Evolutionary conservation across 129 eudicot species (phyloP).

Genomic region (Apium graveolens): DNA sequence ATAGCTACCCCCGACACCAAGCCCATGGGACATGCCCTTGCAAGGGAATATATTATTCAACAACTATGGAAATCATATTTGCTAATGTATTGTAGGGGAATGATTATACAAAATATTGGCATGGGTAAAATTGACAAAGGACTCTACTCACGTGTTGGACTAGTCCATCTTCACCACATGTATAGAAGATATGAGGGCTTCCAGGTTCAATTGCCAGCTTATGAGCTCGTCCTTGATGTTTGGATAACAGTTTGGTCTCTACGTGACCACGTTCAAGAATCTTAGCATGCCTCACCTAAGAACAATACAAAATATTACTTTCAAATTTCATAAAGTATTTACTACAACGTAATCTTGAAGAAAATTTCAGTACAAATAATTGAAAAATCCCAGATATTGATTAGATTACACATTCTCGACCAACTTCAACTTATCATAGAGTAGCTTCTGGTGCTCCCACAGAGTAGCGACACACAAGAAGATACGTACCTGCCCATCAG

Average conservation of each 20-base stretch:
- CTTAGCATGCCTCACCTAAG: conserved; percentile 72
- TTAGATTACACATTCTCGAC: neutral
- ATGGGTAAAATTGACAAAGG: neutral
- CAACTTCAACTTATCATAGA: neutral
- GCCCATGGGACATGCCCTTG: neutral
- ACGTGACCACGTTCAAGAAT: conserved; percentile 57
- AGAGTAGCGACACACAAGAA: neutral
- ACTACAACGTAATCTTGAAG: neutral
- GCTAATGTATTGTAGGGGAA: neutral
- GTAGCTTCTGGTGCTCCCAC: neutral
- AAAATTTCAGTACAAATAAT: neutral
- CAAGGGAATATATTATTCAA: neutral
- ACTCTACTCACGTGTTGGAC: conserved; percentile 71
- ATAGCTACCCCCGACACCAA: neutral
- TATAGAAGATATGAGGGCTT: conserved; percentile 65
- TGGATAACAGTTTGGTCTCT: conserved; percentile 53
- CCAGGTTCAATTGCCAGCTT: conserved; percentile 84
- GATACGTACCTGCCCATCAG: conserved; percentile 80
- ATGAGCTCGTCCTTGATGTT: conserved; percentile 76
- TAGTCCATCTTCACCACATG: conserved; percentile 88
- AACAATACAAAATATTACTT: neutral
- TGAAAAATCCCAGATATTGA: neutral
- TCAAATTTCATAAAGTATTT: neutral
- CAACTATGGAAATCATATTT: neutral
- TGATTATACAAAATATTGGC: neutral